These are phyloP conservation scores for Juncus inflexus DNA, from an alignment of 176 grass and related monocot species.

Conservation along the genomic window DNA sequence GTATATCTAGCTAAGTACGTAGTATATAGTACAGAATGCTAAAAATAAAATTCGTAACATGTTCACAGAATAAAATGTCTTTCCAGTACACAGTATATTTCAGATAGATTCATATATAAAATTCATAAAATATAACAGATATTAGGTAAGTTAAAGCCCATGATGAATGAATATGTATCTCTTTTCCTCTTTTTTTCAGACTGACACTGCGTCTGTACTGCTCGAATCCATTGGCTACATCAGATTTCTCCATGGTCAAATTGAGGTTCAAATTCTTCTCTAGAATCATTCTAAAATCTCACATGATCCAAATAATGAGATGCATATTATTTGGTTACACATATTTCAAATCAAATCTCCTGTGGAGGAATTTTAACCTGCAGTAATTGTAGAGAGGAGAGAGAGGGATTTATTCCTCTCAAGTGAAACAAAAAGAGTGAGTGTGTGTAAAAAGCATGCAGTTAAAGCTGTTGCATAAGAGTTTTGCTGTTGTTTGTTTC, in stretches of 20 bases:
- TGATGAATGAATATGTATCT: slow-evolving; percentile 36
- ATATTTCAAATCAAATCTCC: too few species aligned
- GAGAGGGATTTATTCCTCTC: slow-evolving; percentile 4
- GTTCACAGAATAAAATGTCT: too few species aligned
- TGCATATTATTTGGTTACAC: too few species aligned
- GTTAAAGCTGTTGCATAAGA: slow-evolving; percentile 43
- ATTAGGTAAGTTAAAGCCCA: slow-evolving; percentile 37
- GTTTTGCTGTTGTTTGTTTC: slow-evolving; percentile 16
- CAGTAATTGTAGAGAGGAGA: too few species aligned
- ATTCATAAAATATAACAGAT: background rate
- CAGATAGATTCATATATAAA: slow-evolving; percentile 7
- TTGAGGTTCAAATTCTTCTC: slow-evolving; percentile 54
- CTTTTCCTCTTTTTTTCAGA: slow-evolving; percentile 55
- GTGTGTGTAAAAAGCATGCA: slow-evolving; percentile 14
- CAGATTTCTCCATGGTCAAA: slow-evolving; percentile 99
- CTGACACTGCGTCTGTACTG: slow-evolving; percentile 99
- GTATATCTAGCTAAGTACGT: background rate
- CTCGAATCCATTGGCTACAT: slow-evolving; percentile 99
- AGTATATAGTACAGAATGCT: background rate
- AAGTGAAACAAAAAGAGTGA: slow-evolving; percentile 51
- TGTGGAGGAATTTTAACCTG: too few species aligned
- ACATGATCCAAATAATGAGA: too few species aligned
- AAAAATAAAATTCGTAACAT: background rate
- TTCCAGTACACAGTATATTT: too few species aligned
- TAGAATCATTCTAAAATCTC: too few species aligned